Evolutionary conservation across 2,329 filamentous ascomycete genomes (phyloP), one percentile per base, ranked within the genome.

Genomic region (Aureobasidium sp.): DNA sequence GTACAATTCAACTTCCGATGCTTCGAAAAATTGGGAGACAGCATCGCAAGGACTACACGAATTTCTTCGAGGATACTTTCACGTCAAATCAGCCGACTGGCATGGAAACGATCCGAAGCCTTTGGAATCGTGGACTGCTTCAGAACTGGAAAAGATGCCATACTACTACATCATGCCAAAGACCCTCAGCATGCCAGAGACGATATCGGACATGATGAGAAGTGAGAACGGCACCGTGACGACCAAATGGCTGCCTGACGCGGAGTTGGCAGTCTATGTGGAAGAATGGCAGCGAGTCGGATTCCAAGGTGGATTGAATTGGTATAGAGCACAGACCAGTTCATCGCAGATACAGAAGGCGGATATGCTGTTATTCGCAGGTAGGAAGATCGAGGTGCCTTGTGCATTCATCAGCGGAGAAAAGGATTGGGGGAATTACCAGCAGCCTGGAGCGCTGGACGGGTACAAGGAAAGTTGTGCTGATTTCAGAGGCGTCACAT

Each of bases 121-220:
- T 0, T 74, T 89, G 5, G 65, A 74, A 13, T 75, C 72, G 2
- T 88, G 84, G 84, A 78, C 73, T 1, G 85, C 85, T 0, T 69
- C 75, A 13, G 81, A 85, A 48, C 69, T 89, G 2, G 78, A 77
- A 1, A 76, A 81, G 62, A 79, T 89, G 77, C 86, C 86, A 0
- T 77, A 82, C 58, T 89, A 89, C 75, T 89, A 89, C 73, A 78
- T 88, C 66, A 86, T 89, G 85, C 81, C 78, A 1, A 70, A 79
- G 2, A 67, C 80, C 50, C 73, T 77, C 9, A 80, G 78, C 1
- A 88, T 89, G 82, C 83, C 84, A 0, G 76, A 82, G 50, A 77
- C 79, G 0, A 79, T 90, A 1, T 75, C 76, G 1, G 65, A 73
- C 10, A 78, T 81, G 66, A 87, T 88, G 84, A 65, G 68, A 2